phyloP scores from a whole-genome alignment of 1,139 yeast genomes.

The Debaryomyces sp. region DNA sequence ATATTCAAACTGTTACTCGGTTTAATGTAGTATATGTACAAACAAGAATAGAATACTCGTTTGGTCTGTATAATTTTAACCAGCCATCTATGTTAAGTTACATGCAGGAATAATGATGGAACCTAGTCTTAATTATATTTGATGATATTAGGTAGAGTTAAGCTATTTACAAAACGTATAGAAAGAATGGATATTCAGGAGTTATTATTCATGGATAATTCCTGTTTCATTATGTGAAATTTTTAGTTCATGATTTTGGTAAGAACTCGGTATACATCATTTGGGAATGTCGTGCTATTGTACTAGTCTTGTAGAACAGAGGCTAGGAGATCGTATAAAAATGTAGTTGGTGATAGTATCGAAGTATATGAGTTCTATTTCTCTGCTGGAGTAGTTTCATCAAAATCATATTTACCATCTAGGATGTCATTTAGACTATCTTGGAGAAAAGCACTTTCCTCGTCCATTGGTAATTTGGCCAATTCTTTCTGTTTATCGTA shows the following conservation, averaged over 20 bases:
- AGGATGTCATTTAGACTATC: constrained; percentile 50
- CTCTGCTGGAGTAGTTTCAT: constrained; percentile 8
- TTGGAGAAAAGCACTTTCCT: constrained; percentile 62
- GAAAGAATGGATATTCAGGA: not conserved
- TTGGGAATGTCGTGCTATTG: too few species aligned
- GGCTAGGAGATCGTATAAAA: too few species aligned
- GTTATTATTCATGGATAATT: not conserved
- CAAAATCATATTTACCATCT: constrained; percentile 42
- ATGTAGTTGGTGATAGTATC: not conserved
- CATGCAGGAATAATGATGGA: not conserved
- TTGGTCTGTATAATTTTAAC: not conserved
- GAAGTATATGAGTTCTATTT: not conserved
- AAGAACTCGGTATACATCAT: too few species aligned
- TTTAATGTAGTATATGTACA: not conserved
- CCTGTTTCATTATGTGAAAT: not conserved
- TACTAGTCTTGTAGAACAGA: too few species aligned
- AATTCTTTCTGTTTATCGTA: constrained; percentile 52
- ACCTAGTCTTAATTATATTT: not conserved
- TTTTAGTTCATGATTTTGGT: too few species aligned
- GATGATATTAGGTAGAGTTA: not conserved
- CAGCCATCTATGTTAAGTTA: not conserved
- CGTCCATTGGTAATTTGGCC: constrained; percentile 62
- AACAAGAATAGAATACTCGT: not conserved
- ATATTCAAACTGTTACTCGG: not conserved
- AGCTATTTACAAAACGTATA: not conserved